phyloP scores from a whole-genome alignment of 768 basidiomycete species.

The Clitopilus passeckerianus region DNA sequence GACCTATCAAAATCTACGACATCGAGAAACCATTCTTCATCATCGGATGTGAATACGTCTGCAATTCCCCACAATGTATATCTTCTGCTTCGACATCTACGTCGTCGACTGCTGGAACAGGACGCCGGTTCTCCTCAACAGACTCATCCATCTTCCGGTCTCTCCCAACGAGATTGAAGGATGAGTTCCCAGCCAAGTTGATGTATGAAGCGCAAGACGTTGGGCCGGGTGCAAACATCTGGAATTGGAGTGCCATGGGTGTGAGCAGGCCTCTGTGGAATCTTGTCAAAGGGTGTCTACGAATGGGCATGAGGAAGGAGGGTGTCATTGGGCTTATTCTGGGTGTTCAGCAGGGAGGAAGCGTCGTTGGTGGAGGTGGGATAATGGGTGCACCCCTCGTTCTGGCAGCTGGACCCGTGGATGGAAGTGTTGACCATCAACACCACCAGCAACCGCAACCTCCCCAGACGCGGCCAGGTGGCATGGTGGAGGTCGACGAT shows the following conservation, averaged over 20 bases:
- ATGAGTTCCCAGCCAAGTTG: conserved; percentile 70
- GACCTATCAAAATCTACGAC: conserved; percentile 77
- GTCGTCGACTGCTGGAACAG: conserved; percentile 34
- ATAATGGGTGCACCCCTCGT: conserved; percentile 26
- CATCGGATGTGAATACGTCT: conserved; percentile 80
- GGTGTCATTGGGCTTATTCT: conserved; percentile 54
- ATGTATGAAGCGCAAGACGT: conserved; percentile 53
- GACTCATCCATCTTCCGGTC: conserved; percentile 69
- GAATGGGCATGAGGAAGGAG: conserved; percentile 56
- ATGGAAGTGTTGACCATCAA: conserved; percentile 21
- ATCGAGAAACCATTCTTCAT: conserved; percentile 78
- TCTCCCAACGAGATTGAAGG: conserved; percentile 60
- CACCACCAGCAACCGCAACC: conserved; percentile 10
- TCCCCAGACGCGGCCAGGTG: background rate
- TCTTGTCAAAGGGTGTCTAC: conserved; percentile 57
- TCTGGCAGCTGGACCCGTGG: conserved; percentile 14
- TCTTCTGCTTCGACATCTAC: conserved; percentile 13
- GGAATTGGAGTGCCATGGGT: conserved; percentile 77
- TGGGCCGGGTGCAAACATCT: conserved; percentile 54
- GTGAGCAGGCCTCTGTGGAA: conserved; percentile 72
- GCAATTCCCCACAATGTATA: conserved; percentile 46
- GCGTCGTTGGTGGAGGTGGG: conserved; percentile 32
- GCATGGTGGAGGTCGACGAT: background rate
- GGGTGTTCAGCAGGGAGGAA: conserved; percentile 47
- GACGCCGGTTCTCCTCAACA: conserved; percentile 66